A percentile compares a stretch with the other conserved stretches of the same genome.
Evolutionary conservation across 2,329 filamentous ascomycete species (phyloP).

Genomic region (Purpureocillium takamizusanense): DNA sequence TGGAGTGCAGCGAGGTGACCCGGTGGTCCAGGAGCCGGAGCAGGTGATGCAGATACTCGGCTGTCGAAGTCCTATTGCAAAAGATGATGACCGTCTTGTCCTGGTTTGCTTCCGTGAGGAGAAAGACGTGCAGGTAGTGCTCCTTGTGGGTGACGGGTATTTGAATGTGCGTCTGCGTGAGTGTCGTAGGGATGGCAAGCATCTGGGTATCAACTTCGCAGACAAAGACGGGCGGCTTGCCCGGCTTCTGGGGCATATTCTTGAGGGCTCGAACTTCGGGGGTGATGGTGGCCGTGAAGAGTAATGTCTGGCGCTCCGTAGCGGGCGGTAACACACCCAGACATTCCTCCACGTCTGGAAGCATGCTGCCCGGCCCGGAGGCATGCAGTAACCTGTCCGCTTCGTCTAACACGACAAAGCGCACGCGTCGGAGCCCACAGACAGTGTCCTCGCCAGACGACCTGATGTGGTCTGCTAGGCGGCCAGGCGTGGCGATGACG

Average conservation of each 20-base stretch:
- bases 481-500: constrained; percentile 88
- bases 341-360: constrained; percentile 88
- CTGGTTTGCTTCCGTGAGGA: constrained; percentile 68
- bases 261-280: constrained; percentile 84
- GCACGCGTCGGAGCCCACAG: constrained; percentile 67
- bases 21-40: constrained; percentile 79
- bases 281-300: constrained; percentile 95
- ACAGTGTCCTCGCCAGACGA: constrained; percentile 89
- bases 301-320: constrained; percentile 74
- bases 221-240: constrained; percentile 72
- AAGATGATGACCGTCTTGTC: constrained; percentile 83
- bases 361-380: constrained; percentile 71
- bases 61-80: constrained; percentile 84
- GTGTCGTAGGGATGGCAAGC: constrained; percentile 69
- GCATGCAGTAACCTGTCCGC: constrained; percentile 79
- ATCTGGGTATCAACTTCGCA: constrained; percentile 75
- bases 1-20: constrained; percentile 85
- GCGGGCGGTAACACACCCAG: constrained; percentile 72
- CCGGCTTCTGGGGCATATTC: constrained; percentile 58
- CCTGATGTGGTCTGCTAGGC: constrained; percentile 86
- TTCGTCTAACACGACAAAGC: constrained; percentile 89
- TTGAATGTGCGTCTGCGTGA: constrained; percentile 79
- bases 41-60: constrained; percentile 80
- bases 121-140: constrained; percentile 84
- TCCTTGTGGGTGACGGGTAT: constrained; percentile 89